Conservation (phyloP, 352 stramenopile genomes). For the Phytophthora agathidicida region DNA sequence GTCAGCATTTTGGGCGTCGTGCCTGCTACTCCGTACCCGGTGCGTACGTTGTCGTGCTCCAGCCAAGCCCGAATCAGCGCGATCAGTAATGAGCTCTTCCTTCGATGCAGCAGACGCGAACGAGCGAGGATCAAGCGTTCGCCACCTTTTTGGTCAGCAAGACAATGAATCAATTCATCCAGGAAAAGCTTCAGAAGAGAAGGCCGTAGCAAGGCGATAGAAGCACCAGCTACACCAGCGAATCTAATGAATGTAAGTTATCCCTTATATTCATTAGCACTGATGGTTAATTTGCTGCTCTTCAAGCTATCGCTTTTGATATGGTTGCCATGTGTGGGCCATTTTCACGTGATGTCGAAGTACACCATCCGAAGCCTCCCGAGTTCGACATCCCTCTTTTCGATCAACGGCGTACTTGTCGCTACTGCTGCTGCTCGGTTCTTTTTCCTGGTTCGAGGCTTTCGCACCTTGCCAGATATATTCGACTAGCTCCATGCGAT, state of each 20-base stretch:
- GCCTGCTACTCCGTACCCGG: conserved; percentile 11
- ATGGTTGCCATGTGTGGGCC: conserved; percentile 60
- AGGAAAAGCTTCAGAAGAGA: conserved; percentile 24
- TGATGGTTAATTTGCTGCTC: background rate
- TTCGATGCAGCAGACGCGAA: conserved; percentile 39
- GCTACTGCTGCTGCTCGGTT: conserved; percentile 11
- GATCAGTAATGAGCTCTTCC: conserved; percentile 32
- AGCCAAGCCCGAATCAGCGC: conserved; percentile 12
- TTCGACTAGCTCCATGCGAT: conserved; percentile 27
- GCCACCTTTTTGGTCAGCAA: conserved; percentile 34
- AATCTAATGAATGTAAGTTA: conserved; percentile 49
- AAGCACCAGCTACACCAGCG: conserved; percentile 27
- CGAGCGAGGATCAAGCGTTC: conserved; percentile 23
- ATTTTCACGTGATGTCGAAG: conserved; percentile 71
- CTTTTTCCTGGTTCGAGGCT: conserved; percentile 33
- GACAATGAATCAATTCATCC: conserved; percentile 34
- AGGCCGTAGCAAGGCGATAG: conserved; percentile 35
- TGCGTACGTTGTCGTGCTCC: conserved; percentile 17
- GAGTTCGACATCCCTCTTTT: conserved; percentile 14
- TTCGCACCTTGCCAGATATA: conserved; percentile 24
- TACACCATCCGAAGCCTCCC: conserved; percentile 23
- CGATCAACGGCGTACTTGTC: conserved; percentile 1
- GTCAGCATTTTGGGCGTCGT: conserved; percentile 10
- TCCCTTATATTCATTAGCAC: conserved; percentile 7
- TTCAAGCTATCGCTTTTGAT: conserved; percentile 16